phyloP scores from a whole-genome alignment of 495 filamentous ascomycete species.

The Xylaria nigripes region DNA sequence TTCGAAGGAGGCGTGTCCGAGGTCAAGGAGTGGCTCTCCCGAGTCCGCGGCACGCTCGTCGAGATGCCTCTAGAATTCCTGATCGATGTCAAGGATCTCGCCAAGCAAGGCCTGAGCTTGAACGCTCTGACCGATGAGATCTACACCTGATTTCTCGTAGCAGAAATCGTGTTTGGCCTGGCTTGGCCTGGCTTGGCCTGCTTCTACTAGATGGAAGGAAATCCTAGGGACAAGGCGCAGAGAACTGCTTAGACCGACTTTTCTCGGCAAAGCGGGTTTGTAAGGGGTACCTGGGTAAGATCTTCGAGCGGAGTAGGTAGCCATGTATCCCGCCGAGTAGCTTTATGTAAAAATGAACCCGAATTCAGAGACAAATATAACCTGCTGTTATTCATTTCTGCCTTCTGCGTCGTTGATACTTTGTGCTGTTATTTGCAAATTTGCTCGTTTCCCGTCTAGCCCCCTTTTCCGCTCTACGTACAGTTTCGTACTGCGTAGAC shows the following conservation, averaged over 20 bases:
- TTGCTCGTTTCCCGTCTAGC: neutral
- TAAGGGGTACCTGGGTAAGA: too few species aligned
- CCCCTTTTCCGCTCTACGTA: neutral
- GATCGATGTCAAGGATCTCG: constrained; percentile 74
- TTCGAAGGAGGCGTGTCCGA: constrained; percentile 61
- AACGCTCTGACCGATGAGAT: constrained; percentile 77
- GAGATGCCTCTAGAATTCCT: constrained; percentile 92
- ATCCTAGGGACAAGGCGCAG: neutral
- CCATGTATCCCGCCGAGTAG: neutral
- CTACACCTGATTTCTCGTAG: constrained; percentile 53
- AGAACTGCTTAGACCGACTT: too few species aligned
- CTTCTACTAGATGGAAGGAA: neutral
- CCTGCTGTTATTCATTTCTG: neutral
- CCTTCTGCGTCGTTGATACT: neutral
- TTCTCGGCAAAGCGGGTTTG: too few species aligned
- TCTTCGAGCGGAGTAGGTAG: too few species aligned
- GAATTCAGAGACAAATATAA: neutral
- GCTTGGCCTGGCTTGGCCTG: neutral
- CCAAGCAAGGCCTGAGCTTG: constrained; percentile 70
- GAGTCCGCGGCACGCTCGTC: constrained; percentile 71
- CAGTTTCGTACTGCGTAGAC: neutral
- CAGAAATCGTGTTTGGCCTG: too few species aligned
- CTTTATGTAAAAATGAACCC: neutral
- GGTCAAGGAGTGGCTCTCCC: constrained; percentile 73
- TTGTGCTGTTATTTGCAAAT: neutral